Conservation (phyloP, 352 stramenopile species). For the Globisporangium polare region DNA sequence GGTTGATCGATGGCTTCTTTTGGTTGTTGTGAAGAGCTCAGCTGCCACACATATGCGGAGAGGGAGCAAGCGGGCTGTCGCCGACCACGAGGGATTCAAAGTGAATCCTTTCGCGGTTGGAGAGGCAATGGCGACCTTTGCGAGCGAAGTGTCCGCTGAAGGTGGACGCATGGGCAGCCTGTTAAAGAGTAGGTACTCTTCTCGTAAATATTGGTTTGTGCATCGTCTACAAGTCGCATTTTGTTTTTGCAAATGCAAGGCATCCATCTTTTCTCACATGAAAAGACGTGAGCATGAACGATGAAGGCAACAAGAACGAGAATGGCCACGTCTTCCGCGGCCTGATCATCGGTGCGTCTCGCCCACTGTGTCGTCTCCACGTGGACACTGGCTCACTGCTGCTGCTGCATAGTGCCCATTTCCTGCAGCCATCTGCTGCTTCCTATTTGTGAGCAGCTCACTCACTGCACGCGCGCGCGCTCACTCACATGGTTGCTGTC, state of each 20-base stretch:
- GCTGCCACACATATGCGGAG: no score
- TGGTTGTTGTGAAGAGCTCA: no score
- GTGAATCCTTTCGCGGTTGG: no score
- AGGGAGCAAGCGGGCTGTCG: no score
- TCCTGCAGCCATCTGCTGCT: no score
- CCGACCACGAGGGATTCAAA: no score
- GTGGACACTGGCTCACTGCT: neutral
- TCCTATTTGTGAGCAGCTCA: neutral
- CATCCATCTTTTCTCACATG: neutral
- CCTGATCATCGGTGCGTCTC: neutral
- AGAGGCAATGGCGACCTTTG: no score
- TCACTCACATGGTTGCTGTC: neutral
- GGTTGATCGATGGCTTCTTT: no score
- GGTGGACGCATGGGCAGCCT: neutral
- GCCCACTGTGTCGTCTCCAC: neutral
- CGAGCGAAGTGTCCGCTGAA: neutral
- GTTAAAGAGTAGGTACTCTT: neutral
- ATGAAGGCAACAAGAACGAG: neutral
- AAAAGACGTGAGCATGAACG: neutral
- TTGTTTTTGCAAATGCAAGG: neutral
- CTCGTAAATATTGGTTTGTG: neutral
- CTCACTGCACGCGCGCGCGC: neutral
- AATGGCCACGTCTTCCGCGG: conserved; percentile 1
- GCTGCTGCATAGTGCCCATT: neutral
- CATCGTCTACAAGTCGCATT: neutral